phyloP scores from a whole-genome alignment of 768 basidiomycete species.

The Lactarius tabidus region DNA sequence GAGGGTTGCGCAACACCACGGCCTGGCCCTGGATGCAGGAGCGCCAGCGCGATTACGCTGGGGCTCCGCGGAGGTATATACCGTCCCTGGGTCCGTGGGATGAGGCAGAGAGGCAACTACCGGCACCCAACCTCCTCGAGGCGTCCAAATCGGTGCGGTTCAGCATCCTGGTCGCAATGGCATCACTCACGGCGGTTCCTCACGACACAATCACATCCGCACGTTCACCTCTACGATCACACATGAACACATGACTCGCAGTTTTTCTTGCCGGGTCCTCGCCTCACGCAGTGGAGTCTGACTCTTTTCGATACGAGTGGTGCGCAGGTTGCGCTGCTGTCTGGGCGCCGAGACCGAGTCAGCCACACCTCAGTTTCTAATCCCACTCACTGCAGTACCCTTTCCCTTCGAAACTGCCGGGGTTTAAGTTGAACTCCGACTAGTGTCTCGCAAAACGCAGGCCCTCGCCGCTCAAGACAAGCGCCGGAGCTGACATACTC shows the following conservation, averaged over 20 bases:
- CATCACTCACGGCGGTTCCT: slow-evolving; percentile 17
- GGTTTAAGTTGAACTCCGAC: slow-evolving; percentile 14
- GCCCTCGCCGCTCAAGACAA: not conserved
- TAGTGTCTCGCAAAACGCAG: slow-evolving; percentile 20
- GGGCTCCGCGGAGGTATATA: slow-evolving; percentile 17
- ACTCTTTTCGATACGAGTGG: slow-evolving; percentile 1
- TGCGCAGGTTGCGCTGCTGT: not conserved
- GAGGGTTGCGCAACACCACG: slow-evolving; percentile 20
- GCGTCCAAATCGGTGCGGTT: slow-evolving; percentile 17
- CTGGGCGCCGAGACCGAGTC: not conserved
- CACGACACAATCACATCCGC: slow-evolving; percentile 16
- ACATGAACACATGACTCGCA: slow-evolving; percentile 23
- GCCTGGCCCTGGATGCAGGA: slow-evolving; percentile 15
- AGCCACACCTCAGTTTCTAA: not conserved
- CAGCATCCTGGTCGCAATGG: slow-evolving; percentile 15
- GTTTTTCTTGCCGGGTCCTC: slow-evolving; percentile 10
- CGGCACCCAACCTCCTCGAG: slow-evolving; percentile 18
- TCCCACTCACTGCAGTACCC: not conserved
- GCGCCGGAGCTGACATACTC: not conserved
- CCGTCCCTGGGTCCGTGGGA: slow-evolving; percentile 14
- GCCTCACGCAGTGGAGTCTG: slow-evolving; percentile 13
- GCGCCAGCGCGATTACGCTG: slow-evolving; percentile 19
- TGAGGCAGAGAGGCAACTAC: slow-evolving; percentile 6
- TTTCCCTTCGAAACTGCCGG: not conserved
- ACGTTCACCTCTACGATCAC: slow-evolving; percentile 22